Evolutionary conservation across 2,329 filamentous ascomycete genomes (phyloP).

Genomic region (Didymella lethalis): DNA sequence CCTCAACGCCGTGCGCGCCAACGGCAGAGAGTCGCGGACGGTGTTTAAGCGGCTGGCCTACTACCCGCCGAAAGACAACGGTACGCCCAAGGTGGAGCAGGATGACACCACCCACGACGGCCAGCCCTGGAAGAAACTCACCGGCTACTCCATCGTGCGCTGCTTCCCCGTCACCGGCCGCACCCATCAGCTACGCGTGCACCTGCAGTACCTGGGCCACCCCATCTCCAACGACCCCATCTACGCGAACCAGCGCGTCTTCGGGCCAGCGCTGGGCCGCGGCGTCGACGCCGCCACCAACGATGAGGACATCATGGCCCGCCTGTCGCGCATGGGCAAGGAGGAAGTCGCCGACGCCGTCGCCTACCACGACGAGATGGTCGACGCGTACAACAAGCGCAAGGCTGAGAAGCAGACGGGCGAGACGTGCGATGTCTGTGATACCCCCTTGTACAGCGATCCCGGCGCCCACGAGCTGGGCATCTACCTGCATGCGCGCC

Average conservation of each 20-base stretch:
- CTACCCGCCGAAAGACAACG: slow-evolving; percentile 67
- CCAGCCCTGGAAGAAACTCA: slow-evolving; percentile 61
- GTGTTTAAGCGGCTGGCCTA: slow-evolving; percentile 94
- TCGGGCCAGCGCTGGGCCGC: slow-evolving; percentile 79
- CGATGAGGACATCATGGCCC: slow-evolving; percentile 88
- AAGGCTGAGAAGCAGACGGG: slow-evolving; percentile 96
- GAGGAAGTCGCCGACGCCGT: slow-evolving; percentile 89
- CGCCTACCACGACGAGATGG: slow-evolving; percentile 92
- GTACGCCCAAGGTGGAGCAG: slow-evolving; percentile 14
- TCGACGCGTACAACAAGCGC: slow-evolving; percentile 85
- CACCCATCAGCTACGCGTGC: slow-evolving; percentile 93
- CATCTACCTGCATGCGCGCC: slow-evolving; percentile 90
- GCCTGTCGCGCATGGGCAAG: slow-evolving; percentile 90
- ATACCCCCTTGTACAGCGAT: slow-evolving; percentile 91
- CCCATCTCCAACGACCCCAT: slow-evolving; percentile 98
- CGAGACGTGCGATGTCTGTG: slow-evolving; percentile 78
- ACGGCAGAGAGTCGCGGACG: slow-evolving; percentile 86
- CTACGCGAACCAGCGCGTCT: slow-evolving; percentile 93
- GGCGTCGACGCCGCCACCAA: slow-evolving; percentile 72
- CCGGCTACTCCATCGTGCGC: slow-evolving; percentile 92
- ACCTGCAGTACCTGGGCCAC: slow-evolving; percentile 91
- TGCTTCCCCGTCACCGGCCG: slow-evolving; percentile 92
- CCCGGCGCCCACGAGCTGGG: slow-evolving; percentile 89
- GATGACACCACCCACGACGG: slow-evolving; percentile 36
- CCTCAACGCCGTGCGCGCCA: slow-evolving; percentile 91